Percentiles rank a stretch among this genome's conserved stretches.
phyloP scores from a whole-genome alignment of 805 yeast species.

The Suhomyces vadensis region DNA sequence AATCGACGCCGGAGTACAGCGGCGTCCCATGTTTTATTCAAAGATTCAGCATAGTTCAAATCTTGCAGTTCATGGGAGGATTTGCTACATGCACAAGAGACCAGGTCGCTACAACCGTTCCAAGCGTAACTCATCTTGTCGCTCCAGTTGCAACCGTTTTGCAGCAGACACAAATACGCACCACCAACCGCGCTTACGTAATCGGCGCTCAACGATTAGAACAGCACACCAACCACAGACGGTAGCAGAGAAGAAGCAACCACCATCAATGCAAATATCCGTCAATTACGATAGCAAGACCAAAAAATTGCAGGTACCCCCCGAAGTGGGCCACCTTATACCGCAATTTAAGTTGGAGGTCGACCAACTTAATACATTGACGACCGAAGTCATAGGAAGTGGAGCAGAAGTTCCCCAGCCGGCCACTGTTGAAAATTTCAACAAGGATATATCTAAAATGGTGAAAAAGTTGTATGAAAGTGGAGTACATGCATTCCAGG shows the following conservation, averaged over 20 bases:
- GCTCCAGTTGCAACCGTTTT: background rate
- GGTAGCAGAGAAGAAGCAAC: background rate
- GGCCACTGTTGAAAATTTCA: constrained; percentile 56
- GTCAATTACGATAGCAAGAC: constrained; percentile 30
- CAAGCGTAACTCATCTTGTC: background rate
- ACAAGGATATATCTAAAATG: constrained; percentile 57
- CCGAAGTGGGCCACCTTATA: constrained; percentile 16
- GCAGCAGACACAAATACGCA: constrained; percentile 1
- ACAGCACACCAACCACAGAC: constrained; percentile 1
- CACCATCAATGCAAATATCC: constrained; percentile 20
- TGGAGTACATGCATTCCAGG: constrained; percentile 59
- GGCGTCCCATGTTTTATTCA: constrained; percentile 1
- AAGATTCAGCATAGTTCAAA: background rate
- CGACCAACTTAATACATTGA: constrained; percentile 40
- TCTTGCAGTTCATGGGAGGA: background rate
- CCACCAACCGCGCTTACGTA: constrained; percentile 1
- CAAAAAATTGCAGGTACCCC: constrained; percentile 24
- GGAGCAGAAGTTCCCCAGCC: constrained; percentile 53
- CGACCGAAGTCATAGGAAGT: constrained; percentile 40
- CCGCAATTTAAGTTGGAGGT: constrained; percentile 43
- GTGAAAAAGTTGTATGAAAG: constrained; percentile 64
- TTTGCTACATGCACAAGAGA: background rate
- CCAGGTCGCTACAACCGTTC: constrained; percentile 2
- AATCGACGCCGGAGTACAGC: background rate
- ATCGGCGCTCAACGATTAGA: background rate